phyloP scores from a whole-genome alignment of 768 basidiomycete species.

The Mycena vulgaris region DNA sequence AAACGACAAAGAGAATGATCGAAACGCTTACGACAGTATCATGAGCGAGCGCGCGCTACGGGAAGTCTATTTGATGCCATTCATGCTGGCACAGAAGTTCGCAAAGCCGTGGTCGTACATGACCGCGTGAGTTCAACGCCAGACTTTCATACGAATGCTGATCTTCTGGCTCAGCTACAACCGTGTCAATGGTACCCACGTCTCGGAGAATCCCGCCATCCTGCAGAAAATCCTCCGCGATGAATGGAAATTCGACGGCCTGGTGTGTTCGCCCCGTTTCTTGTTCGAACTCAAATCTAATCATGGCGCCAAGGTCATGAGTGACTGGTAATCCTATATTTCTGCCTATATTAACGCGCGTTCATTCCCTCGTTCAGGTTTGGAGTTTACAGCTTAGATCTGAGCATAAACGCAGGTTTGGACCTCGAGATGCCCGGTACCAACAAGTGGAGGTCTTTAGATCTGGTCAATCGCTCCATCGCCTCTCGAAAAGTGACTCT shows the following conservation, averaged over 20 bases:
- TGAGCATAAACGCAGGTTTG: slow-evolving; percentile 80
- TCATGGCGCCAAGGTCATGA: slow-evolving; percentile 68
- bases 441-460: slow-evolving; percentile 83
- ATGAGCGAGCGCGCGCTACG: slow-evolving; percentile 77
- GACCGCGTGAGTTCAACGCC: slow-evolving; percentile 69
- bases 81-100: slow-evolving; percentile 79
- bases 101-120: slow-evolving; percentile 79
- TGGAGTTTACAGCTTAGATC: slow-evolving; percentile 78
- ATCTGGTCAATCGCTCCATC: slow-evolving; percentile 75
- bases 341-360: neutral
- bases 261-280: slow-evolving; percentile 49
- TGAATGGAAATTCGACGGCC: slow-evolving; percentile 83
- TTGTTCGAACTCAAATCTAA: neutral
- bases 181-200: slow-evolving; percentile 83
- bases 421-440: slow-evolving; percentile 87
- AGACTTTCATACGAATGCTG: neutral
- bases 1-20: slow-evolving; percentile 89
- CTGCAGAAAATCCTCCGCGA: slow-evolving; percentile 72
- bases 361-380: slow-evolving; percentile 60
- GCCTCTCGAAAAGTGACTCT: slow-evolving; percentile 73
- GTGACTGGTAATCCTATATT: slow-evolving; percentile 72
- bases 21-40: slow-evolving; percentile 77
- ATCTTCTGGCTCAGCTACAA: slow-evolving; percentile 67
- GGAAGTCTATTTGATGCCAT: slow-evolving; percentile 84
- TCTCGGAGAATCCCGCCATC: slow-evolving; percentile 74